Percentiles rank a stretch among this genome's conserved stretches.
Conservation (phyloP, 1,139 yeast genomes). For the Eremothecium gossypii region DNA sequence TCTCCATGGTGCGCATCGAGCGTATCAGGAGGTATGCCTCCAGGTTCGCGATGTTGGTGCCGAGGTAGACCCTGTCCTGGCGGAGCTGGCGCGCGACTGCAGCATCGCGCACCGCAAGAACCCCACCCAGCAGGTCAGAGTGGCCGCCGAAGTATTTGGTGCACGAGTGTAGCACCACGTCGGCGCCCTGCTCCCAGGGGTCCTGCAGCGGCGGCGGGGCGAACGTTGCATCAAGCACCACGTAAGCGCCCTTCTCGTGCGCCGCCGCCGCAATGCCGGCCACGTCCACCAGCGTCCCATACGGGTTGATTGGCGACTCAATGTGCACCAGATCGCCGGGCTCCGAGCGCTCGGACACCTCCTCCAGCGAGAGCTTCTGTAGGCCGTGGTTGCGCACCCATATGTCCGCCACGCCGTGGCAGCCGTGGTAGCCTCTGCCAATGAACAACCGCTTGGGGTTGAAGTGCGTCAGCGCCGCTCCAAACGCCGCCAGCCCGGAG, state of each 20-base stretch:
- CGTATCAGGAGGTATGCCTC: constrained; percentile 68
- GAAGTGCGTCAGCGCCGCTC: constrained; percentile 59
- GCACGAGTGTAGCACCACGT: constrained; percentile 79
- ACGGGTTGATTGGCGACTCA: constrained; percentile 86
- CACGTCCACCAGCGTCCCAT: constrained; percentile 61
- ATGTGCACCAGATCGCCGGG: constrained; percentile 74
- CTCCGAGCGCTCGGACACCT: constrained; percentile 40
- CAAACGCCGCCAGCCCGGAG: constrained; percentile 75
- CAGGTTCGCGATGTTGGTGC: constrained; percentile 69
- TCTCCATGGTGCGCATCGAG: constrained; percentile 68
- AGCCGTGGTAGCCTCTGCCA: constrained; percentile 82
- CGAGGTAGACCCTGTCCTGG: constrained; percentile 57
- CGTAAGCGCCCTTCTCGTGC: constrained; percentile 57
- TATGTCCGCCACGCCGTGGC: constrained; percentile 58
- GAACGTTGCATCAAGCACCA: constrained; percentile 77
- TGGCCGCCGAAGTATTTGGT: constrained; percentile 92
- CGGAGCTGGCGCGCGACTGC: constrained; percentile 39
- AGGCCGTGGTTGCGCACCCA: constrained; percentile 53
- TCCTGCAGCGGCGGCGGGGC: constrained; percentile 89
- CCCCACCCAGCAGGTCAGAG: constrained; percentile 82
- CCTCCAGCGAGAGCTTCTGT: constrained; percentile 41
- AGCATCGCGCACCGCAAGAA: constrained; percentile 52
- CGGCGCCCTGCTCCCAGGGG: constrained; percentile 75
- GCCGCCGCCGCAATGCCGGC: constrained; percentile 54
- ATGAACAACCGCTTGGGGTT: constrained; percentile 71